Conservation (phyloP, 2,329 filamentous ascomycete species). For the Sporothrix pallida region DNA sequence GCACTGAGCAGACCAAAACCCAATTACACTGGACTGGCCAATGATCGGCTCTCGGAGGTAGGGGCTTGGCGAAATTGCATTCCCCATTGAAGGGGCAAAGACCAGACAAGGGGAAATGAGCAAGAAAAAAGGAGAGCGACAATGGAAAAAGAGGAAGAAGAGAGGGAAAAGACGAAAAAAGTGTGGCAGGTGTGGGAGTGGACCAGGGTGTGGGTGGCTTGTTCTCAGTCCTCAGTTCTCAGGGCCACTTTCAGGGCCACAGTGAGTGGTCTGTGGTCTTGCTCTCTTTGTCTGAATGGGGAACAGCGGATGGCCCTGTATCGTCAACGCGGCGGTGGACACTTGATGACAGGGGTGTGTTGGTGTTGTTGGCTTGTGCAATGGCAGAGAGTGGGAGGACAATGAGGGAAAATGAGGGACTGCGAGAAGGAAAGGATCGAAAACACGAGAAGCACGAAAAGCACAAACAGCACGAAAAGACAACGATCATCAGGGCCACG, state of each 20-base stretch:
- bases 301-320: background rate
- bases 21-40: background rate
- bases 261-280: background rate
- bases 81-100: conserved; percentile 35
- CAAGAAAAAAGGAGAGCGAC: conserved; percentile 1
- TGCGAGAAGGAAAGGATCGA: background rate
- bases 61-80: conserved; percentile 40
- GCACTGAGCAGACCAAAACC: too few relatives aligned
- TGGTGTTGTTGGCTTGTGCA: background rate
- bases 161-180: background rate
- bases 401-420: background rate
- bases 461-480: too few relatives aligned
- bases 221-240: background rate
- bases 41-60: conserved; percentile 3
- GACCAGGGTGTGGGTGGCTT: conserved; percentile 12
- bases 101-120: conserved; percentile 37
- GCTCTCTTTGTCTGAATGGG: background rate
- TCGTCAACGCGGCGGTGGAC: conserved; percentile 19
- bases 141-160: background rate
- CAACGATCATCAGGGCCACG: background rate
- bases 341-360: conserved; percentile 11
- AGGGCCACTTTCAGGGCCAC: background rate
- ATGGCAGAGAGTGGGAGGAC: background rate
- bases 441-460: background rate
- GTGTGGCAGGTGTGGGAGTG: conserved; percentile 13